These are phyloP conservation scores for Boletus sp. DNA, from an alignment of 768 basidiomycete species.

Conservation along the genomic window DNA sequence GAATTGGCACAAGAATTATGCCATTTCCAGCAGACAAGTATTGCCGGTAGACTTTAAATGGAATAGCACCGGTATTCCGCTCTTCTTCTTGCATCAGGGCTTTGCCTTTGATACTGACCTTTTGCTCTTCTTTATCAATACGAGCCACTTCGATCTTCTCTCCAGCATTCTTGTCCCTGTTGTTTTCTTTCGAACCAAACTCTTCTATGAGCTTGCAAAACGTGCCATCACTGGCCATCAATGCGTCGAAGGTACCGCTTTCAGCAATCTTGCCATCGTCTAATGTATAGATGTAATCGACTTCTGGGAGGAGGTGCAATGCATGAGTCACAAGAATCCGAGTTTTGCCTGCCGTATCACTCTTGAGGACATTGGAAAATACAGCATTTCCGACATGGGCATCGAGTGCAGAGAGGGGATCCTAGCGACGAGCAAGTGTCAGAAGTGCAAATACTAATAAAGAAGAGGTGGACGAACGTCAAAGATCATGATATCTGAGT, in stretches of 20 bases:
- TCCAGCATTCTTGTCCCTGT: constrained; percentile 34
- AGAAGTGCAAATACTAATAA: background rate
- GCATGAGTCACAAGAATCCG: constrained; percentile 90
- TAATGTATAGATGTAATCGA: constrained; percentile 82
- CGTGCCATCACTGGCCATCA: constrained; percentile 59
- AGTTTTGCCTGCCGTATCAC: constrained; percentile 63
- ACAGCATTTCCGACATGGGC: constrained; percentile 88
- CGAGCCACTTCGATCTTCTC: constrained; percentile 32
- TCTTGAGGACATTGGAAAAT: constrained; percentile 78
- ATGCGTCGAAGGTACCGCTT: constrained; percentile 71
- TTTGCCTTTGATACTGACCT: constrained; percentile 39
- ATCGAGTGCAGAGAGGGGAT: constrained; percentile 87
- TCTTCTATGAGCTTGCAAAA: constrained; percentile 75
- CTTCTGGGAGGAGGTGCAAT: constrained; percentile 82
- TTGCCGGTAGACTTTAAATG: constrained; percentile 33
- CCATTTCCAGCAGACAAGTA: constrained; percentile 75
- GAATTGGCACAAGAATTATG: constrained; percentile 55
- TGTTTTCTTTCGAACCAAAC: constrained; percentile 67
- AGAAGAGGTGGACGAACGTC: constrained; percentile 41
- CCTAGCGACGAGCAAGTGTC: constrained; percentile 35
- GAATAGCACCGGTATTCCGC: constrained; percentile 64
- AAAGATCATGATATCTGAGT: constrained; percentile 83
- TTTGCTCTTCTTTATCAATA: constrained; percentile 35
- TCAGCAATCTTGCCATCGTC: constrained; percentile 76
- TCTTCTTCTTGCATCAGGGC: constrained; percentile 83